Base-by-base conservation (phyloP, 1,139 yeast species). In the Zygotorulaspora mrakii region DNA sequence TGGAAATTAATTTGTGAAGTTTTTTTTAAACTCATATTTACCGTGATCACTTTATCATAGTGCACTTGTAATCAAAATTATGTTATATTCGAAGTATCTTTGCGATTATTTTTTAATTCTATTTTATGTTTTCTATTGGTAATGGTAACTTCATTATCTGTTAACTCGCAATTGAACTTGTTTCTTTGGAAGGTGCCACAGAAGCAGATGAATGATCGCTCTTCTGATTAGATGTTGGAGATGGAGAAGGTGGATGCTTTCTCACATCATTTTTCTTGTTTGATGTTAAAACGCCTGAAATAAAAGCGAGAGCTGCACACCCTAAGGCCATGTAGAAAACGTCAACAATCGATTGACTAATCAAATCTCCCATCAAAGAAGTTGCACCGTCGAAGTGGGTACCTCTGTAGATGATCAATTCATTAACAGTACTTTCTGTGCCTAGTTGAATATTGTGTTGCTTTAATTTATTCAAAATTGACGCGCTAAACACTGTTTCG, bases 241-340 rank as follows among this genome's bases (percentile, higher is more conserved):
- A 9, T 14, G 31, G n/a, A 16, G 31, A 20, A n/a, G 18, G 20
- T 3, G 31, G 31, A 17, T 10, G 23, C 23, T 35, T 40, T 11
- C 30, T 23, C 20, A 40, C 6, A 20, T 41, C 39, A 4, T 30
- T 14, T 35, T 36, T 45, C 37, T 42, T 45, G 21, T 40, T 48
- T 18, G 47, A 43, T 16, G 50, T 33, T 14, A 46, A 40, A 7
- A 40, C 11, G 7, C 44, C 42, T 16, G 43, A 36, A 13, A 46
- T 14, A 34, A 48, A 48, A 1, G 46, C 42, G 10, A 45, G 12
- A 4, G 43, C 46, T 20, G 29, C 34, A 20, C 39, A 39, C 5
- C 46, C 52, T 14, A 48, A 22, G 2, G 43, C 40, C 46, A 46
- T 45, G 39, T 43, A 46, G 18, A 48, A 48, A 9, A 46, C 50